Conservation (phyloP, 352 stramenopile genomes). For the Aphanomyces astaci region DNA sequence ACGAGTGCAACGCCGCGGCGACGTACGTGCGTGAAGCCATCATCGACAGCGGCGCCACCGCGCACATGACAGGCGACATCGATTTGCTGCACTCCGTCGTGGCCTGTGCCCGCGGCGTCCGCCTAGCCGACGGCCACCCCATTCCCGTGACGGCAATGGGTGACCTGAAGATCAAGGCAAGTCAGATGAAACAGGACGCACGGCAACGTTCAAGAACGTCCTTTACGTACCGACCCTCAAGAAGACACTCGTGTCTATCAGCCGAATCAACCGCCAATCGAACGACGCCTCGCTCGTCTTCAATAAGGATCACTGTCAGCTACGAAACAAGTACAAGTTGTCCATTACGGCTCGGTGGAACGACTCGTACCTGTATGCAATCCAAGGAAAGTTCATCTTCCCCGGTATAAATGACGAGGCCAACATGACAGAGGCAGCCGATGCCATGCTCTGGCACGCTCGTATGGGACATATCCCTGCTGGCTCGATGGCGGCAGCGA, state of each 20-base stretch:
- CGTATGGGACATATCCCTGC: no score
- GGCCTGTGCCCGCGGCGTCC: constrained; percentile 12
- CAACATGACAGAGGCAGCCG: no score
- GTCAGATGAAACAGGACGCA: constrained; percentile 1
- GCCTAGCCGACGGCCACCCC: constrained; percentile 20
- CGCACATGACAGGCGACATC: constrained; percentile 25
- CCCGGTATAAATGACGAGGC: no score
- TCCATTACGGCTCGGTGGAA: no score
- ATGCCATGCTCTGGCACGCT: no score
- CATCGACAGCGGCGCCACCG: constrained; percentile 27
- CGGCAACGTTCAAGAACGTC: constrained; percentile 20
- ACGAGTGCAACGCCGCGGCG: not conserved
- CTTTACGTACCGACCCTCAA: constrained; percentile 25
- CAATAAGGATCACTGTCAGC: not conserved
- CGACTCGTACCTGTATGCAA: no score
- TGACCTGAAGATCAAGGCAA: constrained; percentile 15
- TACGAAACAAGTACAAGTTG: no score
- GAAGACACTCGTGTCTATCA: not conserved
- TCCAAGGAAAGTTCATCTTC: no score
- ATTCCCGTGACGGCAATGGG: constrained; percentile 21
- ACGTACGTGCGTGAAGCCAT: not conserved
- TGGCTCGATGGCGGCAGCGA: no score
- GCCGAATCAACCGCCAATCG: not conserved
- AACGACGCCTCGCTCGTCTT: not conserved
- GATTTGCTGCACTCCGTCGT: not conserved